Evolutionary conservation across 2,329 filamentous ascomycete species (phyloP).

Genomic region (Aureobasidium sp.): DNA sequence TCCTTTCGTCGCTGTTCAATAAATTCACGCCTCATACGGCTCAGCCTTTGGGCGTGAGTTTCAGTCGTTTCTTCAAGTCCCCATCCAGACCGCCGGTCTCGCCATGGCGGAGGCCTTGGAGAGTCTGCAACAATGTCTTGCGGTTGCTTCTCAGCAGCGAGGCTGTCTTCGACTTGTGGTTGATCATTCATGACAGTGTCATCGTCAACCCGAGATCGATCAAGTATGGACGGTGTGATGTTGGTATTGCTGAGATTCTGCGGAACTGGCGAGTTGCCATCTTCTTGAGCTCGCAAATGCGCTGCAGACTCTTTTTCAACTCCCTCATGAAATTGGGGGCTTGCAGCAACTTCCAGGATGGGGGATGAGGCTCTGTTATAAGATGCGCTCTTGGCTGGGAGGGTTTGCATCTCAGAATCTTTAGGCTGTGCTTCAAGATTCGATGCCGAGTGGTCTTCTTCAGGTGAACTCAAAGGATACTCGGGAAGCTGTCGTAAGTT

Average conservation of each 20-base stretch:
- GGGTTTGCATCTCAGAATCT: neutral
- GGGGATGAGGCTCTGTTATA: neutral
- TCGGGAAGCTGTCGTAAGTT: slow-evolving; percentile 2
- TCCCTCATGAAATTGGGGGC: neutral
- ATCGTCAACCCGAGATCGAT: neutral
- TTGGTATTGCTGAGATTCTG: neutral
- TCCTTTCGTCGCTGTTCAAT: neutral
- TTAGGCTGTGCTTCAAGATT: neutral
- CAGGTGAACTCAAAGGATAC: neutral
- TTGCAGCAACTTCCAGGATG: neutral
- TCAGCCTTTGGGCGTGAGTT: neutral
- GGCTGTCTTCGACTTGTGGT: neutral
- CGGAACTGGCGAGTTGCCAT: neutral
- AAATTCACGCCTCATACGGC: neutral
- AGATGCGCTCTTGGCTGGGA: neutral
- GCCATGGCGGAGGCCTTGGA: neutral
- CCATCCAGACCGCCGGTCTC: neutral
- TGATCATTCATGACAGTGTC: neutral
- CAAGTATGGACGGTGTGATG: too few relatives aligned
- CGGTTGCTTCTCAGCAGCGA: neutral
- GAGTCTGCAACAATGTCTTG: neutral
- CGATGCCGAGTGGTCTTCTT: neutral
- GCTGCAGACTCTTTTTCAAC: neutral
- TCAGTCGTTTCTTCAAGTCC: neutral
- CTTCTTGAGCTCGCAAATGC: too few relatives aligned